A percentile compares a stretch with the other conserved stretches of the same genome.
phyloP scores from a whole-genome alignment of 2,329 filamentous ascomycete genomes.

The Hypomyces perniciosus region DNA sequence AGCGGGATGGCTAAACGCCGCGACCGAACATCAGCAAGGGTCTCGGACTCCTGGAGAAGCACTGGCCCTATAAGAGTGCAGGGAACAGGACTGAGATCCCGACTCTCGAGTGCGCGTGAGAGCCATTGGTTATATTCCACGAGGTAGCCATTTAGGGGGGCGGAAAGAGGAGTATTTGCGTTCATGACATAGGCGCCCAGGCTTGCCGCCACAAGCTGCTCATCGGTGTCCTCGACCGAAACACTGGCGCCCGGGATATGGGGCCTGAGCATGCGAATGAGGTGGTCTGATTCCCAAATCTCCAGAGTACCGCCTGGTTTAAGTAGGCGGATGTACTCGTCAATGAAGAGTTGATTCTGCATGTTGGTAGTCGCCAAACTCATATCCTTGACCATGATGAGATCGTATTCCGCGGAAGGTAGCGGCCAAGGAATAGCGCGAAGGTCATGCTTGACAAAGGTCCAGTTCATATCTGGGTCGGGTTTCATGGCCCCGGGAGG shows the following conservation, averaged over 20 bases:
- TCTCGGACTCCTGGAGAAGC: conserved; percentile 73
- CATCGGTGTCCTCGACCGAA: conserved; percentile 37
- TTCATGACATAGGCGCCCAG: conserved; percentile 80
- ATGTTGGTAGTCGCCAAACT: conserved; percentile 59
- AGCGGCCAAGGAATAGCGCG: conserved; percentile 72
- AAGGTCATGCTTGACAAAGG: conserved; percentile 82
- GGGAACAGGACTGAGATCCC: conserved; percentile 66
- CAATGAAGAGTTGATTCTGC: conserved; percentile 50
- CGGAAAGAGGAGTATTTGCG: conserved; percentile 73
- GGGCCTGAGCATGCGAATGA: conserved; percentile 74
- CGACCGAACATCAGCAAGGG: conserved; percentile 61
- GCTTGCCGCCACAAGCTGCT: conserved; percentile 58
- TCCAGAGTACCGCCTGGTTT: conserved; percentile 75
- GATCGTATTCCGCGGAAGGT: conserved; percentile 71
- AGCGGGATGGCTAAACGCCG: conserved; percentile 82
- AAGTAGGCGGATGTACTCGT: conserved; percentile 72
- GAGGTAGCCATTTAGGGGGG: conserved; percentile 74
- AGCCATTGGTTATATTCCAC: conserved; percentile 82
- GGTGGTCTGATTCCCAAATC: conserved; percentile 84
- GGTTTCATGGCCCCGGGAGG: conserved; percentile 40
- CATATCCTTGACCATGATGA: conserved; percentile 83
- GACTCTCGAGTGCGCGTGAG: conserved; percentile 64
- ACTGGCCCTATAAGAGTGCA: conserved; percentile 72
- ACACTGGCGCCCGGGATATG: conserved; percentile 54
- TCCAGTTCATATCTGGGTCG: conserved; percentile 75